phyloP scores from a whole-genome alignment of 2,329 filamentous ascomycete genomes.

The Bipolaris zeicola region DNA sequence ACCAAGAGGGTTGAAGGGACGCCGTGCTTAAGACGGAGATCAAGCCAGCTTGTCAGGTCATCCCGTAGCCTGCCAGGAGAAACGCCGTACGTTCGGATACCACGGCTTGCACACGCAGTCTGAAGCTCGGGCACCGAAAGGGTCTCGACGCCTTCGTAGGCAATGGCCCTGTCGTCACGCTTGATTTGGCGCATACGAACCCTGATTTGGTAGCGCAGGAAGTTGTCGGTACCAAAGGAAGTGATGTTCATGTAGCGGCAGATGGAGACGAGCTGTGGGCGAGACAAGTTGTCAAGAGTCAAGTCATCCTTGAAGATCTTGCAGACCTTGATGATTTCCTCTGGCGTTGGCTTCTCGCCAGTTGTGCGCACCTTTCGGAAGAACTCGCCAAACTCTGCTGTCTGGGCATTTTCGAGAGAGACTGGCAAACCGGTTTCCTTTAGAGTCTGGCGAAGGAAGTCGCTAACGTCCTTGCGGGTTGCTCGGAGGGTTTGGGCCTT shows the following conservation, averaged over 20 bases:
- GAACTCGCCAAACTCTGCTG: conserved; percentile 93
- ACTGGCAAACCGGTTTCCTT: conserved; percentile 92
- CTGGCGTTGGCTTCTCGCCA: conserved; percentile 82
- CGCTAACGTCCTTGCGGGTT: conserved; percentile 91
- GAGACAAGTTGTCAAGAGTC: conserved; percentile 93
- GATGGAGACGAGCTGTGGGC: conserved; percentile 95
- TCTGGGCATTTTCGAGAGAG: conserved; percentile 81
- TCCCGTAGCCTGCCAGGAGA: conserved; percentile 86
- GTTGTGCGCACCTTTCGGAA: conserved; percentile 91
- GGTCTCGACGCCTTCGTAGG: conserved; percentile 89
- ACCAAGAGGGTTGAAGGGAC: conserved; percentile 97
- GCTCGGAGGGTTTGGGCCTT: conserved; percentile 82
- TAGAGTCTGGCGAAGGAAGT: conserved; percentile 84
- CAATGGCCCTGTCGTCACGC: conserved; percentile 93
- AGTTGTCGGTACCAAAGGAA: conserved; percentile 95
- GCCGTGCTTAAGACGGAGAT: conserved; percentile 88
- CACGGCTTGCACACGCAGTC: conserved; percentile 87
- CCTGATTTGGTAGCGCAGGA: conserved; percentile 95
- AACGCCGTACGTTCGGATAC: conserved; percentile 89
- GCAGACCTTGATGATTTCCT: conserved; percentile 98
- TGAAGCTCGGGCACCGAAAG: conserved; percentile 94
- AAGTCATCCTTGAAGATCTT: conserved; percentile 98
- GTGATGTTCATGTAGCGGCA: conserved; percentile 98
- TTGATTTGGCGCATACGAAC: conserved; percentile 99
- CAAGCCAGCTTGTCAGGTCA: conserved; percentile 91